Evolutionary conservation across 768 basidiomycete genomes (phyloP).

Genomic region (Suillus fuscotomentosus): DNA sequence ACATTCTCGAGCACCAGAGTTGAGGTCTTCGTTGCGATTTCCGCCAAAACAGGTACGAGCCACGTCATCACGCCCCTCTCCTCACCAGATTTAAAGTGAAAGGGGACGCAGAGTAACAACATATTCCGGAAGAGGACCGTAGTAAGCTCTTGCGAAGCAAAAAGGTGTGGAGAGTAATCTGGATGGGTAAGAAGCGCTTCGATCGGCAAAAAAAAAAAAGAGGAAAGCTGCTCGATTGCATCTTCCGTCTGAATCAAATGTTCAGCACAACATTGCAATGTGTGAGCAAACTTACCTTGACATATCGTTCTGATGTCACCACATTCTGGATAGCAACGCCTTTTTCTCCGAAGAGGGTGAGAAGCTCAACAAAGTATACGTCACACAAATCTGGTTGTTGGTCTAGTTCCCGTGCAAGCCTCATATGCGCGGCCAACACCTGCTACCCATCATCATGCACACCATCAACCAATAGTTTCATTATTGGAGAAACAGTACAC

Average conservation of each 20-base stretch:
- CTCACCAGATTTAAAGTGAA: constrained; percentile 63
- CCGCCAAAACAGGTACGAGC: constrained; percentile 70
- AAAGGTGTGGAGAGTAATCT: constrained; percentile 60
- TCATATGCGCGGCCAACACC: constrained; percentile 89
- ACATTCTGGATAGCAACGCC: constrained; percentile 87
- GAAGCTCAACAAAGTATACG: constrained; percentile 75
- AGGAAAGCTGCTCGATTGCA: constrained; percentile 84
- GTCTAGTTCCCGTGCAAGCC: constrained; percentile 77
- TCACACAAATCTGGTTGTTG: constrained; percentile 76
- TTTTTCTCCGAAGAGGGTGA: constrained; percentile 87
- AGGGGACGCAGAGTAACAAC: constrained; percentile 83
- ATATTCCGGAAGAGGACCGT: constrained; percentile 78
- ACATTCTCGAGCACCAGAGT: constrained; percentile 78
- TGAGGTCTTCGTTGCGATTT: constrained; percentile 87
- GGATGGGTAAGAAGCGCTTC: constrained; percentile 78
- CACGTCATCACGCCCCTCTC: constrained; percentile 72
- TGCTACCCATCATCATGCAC: constrained; percentile 23
- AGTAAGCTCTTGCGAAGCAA: constrained; percentile 60
- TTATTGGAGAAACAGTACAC: no score
- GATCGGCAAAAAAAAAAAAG: constrained; percentile 75
- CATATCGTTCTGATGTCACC: constrained; percentile 60
- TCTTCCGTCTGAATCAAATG: constrained; percentile 57
- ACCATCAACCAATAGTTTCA: no score
- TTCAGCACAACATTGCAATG: not conserved
- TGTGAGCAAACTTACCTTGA: constrained; percentile 49